Evolutionary conservation across 2,329 filamentous ascomycete species (phyloP).

Genomic region (Claviceps sorghi): DNA sequence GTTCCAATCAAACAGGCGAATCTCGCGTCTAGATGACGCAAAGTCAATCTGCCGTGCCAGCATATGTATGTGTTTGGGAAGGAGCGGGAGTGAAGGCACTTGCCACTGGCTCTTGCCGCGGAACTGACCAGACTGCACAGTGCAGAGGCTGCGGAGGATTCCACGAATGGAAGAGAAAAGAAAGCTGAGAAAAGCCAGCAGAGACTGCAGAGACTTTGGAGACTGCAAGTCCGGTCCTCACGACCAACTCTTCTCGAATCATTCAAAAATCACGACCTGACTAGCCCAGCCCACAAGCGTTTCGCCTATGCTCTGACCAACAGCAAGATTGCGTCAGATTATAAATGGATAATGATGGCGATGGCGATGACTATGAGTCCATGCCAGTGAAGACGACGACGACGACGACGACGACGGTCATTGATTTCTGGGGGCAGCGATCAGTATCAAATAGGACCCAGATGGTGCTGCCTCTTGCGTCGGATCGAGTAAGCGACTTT

Average conservation of each 20-base stretch:
- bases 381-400: no score
- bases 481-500: background rate
- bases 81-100: background rate
- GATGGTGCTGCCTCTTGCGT: background rate
- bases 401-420: background rate
- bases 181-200: background rate
- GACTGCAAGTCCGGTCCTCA: background rate
- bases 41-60: background rate
- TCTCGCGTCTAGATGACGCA: slow-evolving; percentile 3
- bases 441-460: background rate
- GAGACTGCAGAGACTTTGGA: background rate
- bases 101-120: background rate
- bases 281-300: background rate
- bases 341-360: background rate
- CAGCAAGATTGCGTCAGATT: background rate
- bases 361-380: no score
- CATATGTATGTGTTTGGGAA: background rate
- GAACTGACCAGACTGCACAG: background rate
- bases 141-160: background rate
- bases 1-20: slow-evolving; percentile 1
- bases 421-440: background rate
- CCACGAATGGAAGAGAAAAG: background rate
- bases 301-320: background rate
- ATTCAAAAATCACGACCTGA: background rate
- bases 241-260: background rate